Conservation (phyloP, 306 rosid species). For the Medicago arabica region DNA sequence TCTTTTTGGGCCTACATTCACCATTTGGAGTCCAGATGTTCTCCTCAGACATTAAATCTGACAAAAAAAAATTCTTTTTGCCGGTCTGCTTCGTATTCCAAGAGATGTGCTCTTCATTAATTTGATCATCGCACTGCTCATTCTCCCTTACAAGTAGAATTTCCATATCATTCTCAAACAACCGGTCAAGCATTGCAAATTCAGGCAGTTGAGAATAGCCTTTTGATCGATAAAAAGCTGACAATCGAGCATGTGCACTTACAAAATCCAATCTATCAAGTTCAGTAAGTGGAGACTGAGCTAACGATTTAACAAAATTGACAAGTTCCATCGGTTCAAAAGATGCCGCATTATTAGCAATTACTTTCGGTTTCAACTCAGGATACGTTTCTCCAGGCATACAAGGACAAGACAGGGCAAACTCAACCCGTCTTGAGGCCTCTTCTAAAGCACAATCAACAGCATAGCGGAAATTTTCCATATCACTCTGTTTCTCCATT, state of each 20-base stretch:
- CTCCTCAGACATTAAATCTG: conserved; percentile 56
- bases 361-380: conserved; percentile 55
- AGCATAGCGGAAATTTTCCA: conserved; percentile 63
- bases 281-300: conserved; percentile 54
- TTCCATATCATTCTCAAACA: conserved; percentile 55
- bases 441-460: conserved; percentile 77
- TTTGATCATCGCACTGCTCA: conserved; percentile 41
- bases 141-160: conserved; percentile 35
- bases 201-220: conserved; percentile 70
- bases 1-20: conserved; percentile 36
- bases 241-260: conserved; percentile 55
- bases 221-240: conserved; percentile 62
- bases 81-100: conserved; percentile 15
- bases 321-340: conserved; percentile 71
- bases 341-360: conserved; percentile 57
- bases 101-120: conserved; percentile 36
- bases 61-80: conserved; percentile 49
- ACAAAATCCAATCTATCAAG: conserved; percentile 59
- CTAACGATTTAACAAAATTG: conserved; percentile 54
- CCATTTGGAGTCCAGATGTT: conserved; percentile 31
- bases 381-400: conserved; percentile 55
- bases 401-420: conserved; percentile 78
- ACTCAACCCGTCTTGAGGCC: conserved; percentile 76
- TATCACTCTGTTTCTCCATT: conserved; percentile 67
- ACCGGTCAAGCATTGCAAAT: conserved; percentile 49